A percentile compares a stretch with the other conserved stretches of the same genome.
Conservation (phyloP, 306 rosid genomes). For the Quercus cerris region DNA sequence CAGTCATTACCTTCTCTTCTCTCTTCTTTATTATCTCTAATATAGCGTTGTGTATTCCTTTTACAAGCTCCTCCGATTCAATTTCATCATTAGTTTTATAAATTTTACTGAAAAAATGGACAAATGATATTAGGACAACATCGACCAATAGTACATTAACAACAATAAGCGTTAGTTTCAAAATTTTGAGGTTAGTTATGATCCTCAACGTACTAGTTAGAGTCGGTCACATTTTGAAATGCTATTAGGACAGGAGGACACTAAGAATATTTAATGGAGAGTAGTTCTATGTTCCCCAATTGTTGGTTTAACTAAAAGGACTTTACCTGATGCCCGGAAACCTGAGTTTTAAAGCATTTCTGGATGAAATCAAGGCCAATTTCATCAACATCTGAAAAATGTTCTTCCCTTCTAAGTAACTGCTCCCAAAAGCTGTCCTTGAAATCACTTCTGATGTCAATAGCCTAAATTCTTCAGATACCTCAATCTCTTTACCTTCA, state of each 20-base stretch:
- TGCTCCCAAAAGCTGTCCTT: conserved; percentile 30
- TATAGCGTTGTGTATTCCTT: conserved; percentile 1
- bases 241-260: too few species aligned
- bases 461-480: conserved; percentile 23
- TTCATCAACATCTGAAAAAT: conserved; percentile 17
- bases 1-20: conserved; percentile 9
- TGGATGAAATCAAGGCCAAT: neutral
- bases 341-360: neutral
- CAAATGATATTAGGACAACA: too few species aligned
- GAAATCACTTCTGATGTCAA: conserved; percentile 27
- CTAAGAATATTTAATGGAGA: neutral
- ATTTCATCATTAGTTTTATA: conserved; percentile 20
- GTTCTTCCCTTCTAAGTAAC: conserved; percentile 23
- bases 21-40: conserved; percentile 18
- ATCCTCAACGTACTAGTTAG: too few species aligned
- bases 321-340: conserved; percentile 17
- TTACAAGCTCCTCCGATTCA: conserved; percentile 6
- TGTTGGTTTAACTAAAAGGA: too few species aligned
- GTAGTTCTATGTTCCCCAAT: neutral
- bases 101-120: conserved; percentile 14
- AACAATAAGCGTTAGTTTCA: too few species aligned
- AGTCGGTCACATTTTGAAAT: too few species aligned
- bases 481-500: conserved; percentile 29
- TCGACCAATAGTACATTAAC: too few species aligned
- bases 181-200: too few species aligned